Evolutionary conservation across 2,329 filamentous ascomycete species (phyloP), one percentile per base, ranked within the genome.

Genomic region (Metarhizium rileyi): DNA sequence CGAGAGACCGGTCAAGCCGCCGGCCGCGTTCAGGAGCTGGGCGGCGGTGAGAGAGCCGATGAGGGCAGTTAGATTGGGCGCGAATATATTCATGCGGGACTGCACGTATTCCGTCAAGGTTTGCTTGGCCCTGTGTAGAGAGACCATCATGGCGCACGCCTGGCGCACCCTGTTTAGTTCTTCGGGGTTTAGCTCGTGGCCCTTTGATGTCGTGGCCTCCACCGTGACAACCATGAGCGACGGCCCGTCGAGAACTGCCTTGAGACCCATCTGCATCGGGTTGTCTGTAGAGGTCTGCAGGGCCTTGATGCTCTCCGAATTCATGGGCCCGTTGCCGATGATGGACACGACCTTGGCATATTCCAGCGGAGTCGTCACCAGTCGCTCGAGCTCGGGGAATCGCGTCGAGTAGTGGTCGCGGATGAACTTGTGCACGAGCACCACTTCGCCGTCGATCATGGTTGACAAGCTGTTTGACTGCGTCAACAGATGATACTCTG

Each of bases 261-360:
- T 86, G 36, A 98, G 76, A 1, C 87, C 81, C 50, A 80, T 76
- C 16, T 84, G 83, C 5, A 95, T 75, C 9, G 86, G 74, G 61
- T 97, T 96, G 53, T 94, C 79, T 7, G 83, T 80, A 3, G 85
- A 87, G 16, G 80, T 78, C 52, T 90, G 84, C 44, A 95, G 76
- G 2, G 77, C 73, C 66, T 90, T 91, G 70, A 97, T 91, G 59
- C 84, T 86, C 30, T 83, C 80, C 49, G 77, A 74, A 61, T 94
- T 85, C 73, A 97, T 80, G 14, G 93, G 90, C 0, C 89, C 89
- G 70, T 97, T 97, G 57, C 88, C 86, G 54, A 98, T 79, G 56
- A 97, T 94, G 3, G 88, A 84, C 8, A 97, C 93, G 0, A 93
- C 88, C 71, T 95, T 95, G 26, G 91, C 90, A 69, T 96, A 98